Percentiles rank a stretch among this genome's conserved stretches.
These are phyloP conservation scores for Suhomyces xylopsoci DNA, from an alignment of 805 yeast genomes.

Conservation along the genomic window DNA sequence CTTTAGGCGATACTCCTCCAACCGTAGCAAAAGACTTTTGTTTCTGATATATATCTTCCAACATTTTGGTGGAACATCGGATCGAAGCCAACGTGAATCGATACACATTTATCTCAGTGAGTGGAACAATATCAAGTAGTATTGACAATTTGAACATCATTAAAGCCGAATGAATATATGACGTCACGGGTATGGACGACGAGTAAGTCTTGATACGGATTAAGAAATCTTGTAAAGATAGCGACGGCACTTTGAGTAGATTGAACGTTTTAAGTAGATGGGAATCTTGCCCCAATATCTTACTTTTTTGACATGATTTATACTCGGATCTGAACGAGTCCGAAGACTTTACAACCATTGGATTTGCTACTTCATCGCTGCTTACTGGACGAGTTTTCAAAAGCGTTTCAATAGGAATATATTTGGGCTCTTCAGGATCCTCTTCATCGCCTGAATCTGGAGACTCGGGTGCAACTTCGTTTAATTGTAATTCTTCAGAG, in stretches of 20 bases:
- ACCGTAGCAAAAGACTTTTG: conserved; percentile 42
- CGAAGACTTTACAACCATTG: conserved; percentile 10
- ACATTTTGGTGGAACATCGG: conserved; percentile 38
- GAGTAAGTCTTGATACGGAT: conserved; percentile 38
- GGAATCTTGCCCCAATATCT: conserved; percentile 19
- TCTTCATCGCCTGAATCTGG: conserved; percentile 8
- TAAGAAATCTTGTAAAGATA: conserved; percentile 34
- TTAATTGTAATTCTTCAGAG: not conserved
- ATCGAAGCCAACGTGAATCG: conserved; percentile 37
- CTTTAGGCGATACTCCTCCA: conserved; percentile 43
- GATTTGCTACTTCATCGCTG: conserved; percentile 12
- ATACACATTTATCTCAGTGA: conserved; percentile 37
- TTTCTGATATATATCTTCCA: conserved; percentile 45
- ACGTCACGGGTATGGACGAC: conserved; percentile 36
- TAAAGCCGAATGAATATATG: conserved; percentile 39
- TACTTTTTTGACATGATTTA: conserved; percentile 14
- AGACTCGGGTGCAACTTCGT: conserved; percentile 20
- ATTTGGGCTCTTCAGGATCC: conserved; percentile 9
- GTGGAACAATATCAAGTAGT: conserved; percentile 28
- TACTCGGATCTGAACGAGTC: conserved; percentile 23
- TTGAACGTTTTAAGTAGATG: conserved; percentile 32
- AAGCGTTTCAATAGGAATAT: conserved; percentile 23
- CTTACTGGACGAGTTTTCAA: conserved; percentile 10
- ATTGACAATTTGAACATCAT: conserved; percentile 35
- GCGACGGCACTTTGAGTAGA: conserved; percentile 32